Evolutionary conservation across 805 yeast genomes (phyloP).

Genomic region (Candida dajiaensis): DNA sequence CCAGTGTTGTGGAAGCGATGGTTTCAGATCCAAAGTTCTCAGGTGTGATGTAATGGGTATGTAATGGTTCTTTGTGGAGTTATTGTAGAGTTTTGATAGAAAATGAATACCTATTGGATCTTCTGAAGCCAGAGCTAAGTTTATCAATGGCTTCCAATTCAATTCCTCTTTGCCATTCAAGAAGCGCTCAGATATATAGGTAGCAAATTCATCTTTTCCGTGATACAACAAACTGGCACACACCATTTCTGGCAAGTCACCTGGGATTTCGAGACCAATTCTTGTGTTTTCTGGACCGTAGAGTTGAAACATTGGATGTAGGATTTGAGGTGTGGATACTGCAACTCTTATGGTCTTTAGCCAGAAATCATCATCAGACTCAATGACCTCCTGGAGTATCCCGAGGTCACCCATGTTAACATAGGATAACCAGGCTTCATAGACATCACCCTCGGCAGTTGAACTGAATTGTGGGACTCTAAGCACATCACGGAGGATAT

Average conservation of each 20-base stretch:
- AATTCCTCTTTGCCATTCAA: background rate
- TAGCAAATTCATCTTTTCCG: conserved; percentile 9
- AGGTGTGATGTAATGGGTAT: conserved; percentile 8
- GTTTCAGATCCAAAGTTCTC: conserved; percentile 4
- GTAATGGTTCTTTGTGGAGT: conserved; percentile 3
- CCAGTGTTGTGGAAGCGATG: conserved; percentile 10
- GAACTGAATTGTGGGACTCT: conserved; percentile 6
- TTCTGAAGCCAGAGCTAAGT: conserved; percentile 9
- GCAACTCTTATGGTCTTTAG: conserved; percentile 10
- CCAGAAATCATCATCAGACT: conserved; percentile 10
- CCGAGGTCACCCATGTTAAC: conserved; percentile 9
- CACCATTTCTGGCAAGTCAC: conserved; percentile 10
- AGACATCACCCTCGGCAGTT: conserved; percentile 4
- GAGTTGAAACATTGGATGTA: conserved; percentile 8
- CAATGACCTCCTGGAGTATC: background rate
- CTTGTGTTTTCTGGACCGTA: conserved; percentile 1
- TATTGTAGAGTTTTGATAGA: conserved; percentile 8
- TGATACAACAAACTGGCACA: conserved; percentile 14
- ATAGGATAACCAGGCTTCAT: conserved; percentile 13
- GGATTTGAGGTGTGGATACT: conserved; percentile 10
- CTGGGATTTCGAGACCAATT: conserved; percentile 5
- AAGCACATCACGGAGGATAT: conserved; percentile 17
- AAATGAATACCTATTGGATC: conserved; percentile 1
- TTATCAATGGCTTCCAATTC: conserved; percentile 13
- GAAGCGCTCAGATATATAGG: conserved; percentile 3